These are phyloP conservation scores for Terana coerulea DNA, from an alignment of 768 basidiomycete species.

Conservation along the genomic window DNA sequence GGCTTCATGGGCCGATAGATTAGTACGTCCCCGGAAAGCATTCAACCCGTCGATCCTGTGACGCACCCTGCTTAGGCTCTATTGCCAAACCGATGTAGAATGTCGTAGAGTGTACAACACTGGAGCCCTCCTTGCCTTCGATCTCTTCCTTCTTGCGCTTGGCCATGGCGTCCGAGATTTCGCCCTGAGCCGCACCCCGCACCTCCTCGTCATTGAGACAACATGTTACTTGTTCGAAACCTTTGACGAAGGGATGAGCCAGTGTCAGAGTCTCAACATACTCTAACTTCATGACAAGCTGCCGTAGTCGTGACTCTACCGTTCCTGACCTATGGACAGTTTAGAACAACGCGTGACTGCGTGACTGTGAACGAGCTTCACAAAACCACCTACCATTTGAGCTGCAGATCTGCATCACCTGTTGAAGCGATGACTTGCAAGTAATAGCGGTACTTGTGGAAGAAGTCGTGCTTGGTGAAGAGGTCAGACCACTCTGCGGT, in stretches of 20 bases:
- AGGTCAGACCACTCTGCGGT: constrained; percentile 87
- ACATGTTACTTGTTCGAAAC: constrained; percentile 83
- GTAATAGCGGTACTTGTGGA: constrained; percentile 95
- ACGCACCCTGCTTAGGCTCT: constrained; percentile 85
- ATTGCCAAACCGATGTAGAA: constrained; percentile 96
- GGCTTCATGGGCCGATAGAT: constrained; percentile 41
- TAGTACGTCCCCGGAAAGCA: constrained; percentile 2
- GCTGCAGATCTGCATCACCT: constrained; percentile 75
- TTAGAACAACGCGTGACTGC: not conserved
- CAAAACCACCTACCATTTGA: constrained; percentile 83
- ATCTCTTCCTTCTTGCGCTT: constrained; percentile 77
- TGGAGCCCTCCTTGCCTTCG: constrained; percentile 69
- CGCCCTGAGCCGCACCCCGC: constrained; percentile 82
- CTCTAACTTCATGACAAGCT: constrained; percentile 97
- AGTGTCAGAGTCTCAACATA: constrained; percentile 87
- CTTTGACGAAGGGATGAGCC: constrained; percentile 94
- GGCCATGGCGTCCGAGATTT: constrained; percentile 67
- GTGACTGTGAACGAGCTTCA: not conserved
- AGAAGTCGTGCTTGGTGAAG: constrained; percentile 96
- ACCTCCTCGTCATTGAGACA: constrained; percentile 88
- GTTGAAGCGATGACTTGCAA: constrained; percentile 94
- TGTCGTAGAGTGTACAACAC: constrained; percentile 89
- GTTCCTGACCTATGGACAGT: constrained; percentile 70
- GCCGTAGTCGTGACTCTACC: constrained; percentile 95
- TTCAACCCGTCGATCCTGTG: constrained; percentile 5